phyloP scores from a whole-genome alignment of 257 asterid species.

The Nicotiana knightiana region DNA sequence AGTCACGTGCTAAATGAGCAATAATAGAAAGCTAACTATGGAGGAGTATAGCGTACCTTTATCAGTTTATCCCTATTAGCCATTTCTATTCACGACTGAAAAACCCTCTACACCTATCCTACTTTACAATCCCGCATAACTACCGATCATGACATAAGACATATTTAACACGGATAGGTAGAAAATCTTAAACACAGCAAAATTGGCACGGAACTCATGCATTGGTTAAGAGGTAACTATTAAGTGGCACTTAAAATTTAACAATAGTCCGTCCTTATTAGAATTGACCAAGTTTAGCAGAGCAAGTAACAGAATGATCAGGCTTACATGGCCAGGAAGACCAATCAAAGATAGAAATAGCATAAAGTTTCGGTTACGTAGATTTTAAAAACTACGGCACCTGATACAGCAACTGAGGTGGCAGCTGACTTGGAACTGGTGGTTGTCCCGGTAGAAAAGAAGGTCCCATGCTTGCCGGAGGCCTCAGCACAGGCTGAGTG shows the following conservation, averaged over 20 bases:
- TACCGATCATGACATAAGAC: not conserved
- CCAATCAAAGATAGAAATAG: not conserved
- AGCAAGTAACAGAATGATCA: not conserved
- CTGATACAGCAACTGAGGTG: conserved; percentile 68
- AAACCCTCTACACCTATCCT: not conserved
- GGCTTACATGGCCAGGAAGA: not conserved
- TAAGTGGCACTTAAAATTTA: not conserved
- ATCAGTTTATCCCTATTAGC: not conserved
- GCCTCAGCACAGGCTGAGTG: conserved; percentile 59
- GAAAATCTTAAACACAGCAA: not conserved
- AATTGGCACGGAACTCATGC: not conserved
- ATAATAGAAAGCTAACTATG: not conserved
- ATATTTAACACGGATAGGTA: not conserved
- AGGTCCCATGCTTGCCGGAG: conserved; percentile 62
- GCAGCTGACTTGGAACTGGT: conserved; percentile 58
- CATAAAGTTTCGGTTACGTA: conserved; percentile 2
- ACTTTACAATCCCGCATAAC: not conserved
- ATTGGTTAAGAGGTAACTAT: not conserved
- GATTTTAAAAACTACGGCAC: conserved; percentile 24
- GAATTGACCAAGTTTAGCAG: not conserved
- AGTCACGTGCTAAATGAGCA: not conserved
- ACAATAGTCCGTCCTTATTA: not conserved
- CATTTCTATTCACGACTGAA: not conserved
- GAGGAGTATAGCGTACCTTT: not conserved
- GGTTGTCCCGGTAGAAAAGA: conserved; percentile 69